These are phyloP conservation scores for Xylaria sp. DNA, from an alignment of 2,329 filamentous ascomycete species.

Conservation along the genomic window DNA sequence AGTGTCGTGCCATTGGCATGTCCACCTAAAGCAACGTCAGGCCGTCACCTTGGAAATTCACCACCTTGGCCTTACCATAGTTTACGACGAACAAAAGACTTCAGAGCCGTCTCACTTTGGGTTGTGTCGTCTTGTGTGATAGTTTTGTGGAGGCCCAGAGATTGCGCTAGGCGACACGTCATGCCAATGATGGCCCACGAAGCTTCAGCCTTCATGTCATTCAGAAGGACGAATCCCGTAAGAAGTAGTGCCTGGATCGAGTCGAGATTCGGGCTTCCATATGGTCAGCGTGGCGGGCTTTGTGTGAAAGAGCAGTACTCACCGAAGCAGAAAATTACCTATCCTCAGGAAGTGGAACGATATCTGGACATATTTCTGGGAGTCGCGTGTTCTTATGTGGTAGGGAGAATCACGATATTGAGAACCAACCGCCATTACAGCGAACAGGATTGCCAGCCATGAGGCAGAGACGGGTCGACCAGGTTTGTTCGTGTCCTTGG, in stretches of 20 bases:
- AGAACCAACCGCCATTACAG: constrained; percentile 72
- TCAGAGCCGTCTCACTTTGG: constrained; percentile 59
- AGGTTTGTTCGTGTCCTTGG: constrained; percentile 58
- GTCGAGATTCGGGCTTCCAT: constrained; percentile 68
- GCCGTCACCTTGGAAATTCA: not conserved
- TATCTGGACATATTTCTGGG: constrained; percentile 71
- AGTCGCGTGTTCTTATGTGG: constrained; percentile 67
- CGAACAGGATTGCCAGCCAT: constrained; percentile 74
- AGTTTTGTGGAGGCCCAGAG: constrained; percentile 68
- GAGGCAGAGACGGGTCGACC: constrained; percentile 68
- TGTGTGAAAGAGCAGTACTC: constrained; percentile 30
- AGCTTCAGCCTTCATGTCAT: constrained; percentile 76
- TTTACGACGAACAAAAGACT: constrained; percentile 65
- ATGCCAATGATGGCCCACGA: constrained; percentile 74
- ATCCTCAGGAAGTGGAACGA: constrained; percentile 73
- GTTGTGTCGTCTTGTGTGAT: constrained; percentile 59
- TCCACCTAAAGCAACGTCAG: constrained; percentile 58
- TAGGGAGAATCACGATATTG: constrained; percentile 75
- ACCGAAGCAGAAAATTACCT: constrained; percentile 72
- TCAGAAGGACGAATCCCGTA: constrained; percentile 71
- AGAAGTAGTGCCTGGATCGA: constrained; percentile 73
- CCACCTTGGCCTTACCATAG: constrained; percentile 59
- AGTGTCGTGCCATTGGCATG: constrained; percentile 74
- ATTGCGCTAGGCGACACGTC: constrained; percentile 73
- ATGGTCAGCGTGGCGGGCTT: constrained; percentile 17